Evolutionary conservation across 2,329 filamentous ascomycete genomes (phyloP).

Genomic region (Pseudocercospora vitis): DNA sequence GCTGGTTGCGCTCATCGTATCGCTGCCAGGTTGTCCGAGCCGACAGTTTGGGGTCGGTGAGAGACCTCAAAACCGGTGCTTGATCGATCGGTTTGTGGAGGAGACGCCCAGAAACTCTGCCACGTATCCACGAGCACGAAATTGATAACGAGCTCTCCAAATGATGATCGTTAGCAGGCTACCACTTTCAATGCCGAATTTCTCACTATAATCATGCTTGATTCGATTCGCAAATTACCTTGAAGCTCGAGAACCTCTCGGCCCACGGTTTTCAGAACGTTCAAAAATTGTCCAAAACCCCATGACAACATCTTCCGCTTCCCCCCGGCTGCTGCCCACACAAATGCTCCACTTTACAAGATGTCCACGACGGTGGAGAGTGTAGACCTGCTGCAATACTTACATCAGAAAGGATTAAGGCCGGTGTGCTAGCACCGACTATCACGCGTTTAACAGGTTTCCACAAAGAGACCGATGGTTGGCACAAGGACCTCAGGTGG

Average conservation of each 20-base stretch:
- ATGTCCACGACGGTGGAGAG: conserved; percentile 15
- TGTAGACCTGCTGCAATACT: conserved; percentile 23
- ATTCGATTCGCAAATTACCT: background rate
- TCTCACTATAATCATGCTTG: background rate
- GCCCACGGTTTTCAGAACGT: too few relatives aligned
- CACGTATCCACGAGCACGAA: background rate
- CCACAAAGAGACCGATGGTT: conserved; percentile 18
- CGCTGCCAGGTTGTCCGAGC: background rate
- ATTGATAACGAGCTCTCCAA: background rate
- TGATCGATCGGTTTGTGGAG: conserved; percentile 4
- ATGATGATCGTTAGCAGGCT: background rate
- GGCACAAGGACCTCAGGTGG: background rate
- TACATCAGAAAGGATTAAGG: conserved; percentile 22
- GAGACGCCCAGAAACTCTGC: background rate
- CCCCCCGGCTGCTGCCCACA: conserved; percentile 8
- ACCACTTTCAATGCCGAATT: background rate
- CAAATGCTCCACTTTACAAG: conserved; percentile 13
- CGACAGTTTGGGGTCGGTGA: background rate
- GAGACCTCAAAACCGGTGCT: background rate
- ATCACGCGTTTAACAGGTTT: conserved; percentile 27
- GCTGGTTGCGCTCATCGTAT: background rate
- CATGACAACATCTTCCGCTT: conserved; percentile 2
- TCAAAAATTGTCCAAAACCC: too few relatives aligned
- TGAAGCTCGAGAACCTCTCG: too few relatives aligned
- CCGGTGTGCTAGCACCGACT: conserved; percentile 24